Conservation (phyloP, 768 basidiomycete species). For the Multifurca ochricompacta region DNA sequence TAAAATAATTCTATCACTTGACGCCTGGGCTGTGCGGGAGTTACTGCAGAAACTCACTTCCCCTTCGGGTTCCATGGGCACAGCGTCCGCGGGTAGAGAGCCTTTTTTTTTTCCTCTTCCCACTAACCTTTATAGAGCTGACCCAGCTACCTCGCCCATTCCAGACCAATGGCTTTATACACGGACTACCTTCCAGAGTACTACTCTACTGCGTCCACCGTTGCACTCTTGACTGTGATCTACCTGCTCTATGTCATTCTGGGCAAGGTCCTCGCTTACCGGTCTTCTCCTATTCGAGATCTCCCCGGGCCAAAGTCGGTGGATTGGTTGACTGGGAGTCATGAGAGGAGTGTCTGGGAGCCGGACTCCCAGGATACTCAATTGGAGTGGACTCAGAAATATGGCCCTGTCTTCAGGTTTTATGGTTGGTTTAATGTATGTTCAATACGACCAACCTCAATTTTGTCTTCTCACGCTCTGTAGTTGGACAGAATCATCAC, state of each 20-base stretch:
- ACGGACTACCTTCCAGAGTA: neutral
- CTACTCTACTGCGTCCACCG: neutral
- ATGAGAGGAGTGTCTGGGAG: constrained; percentile 2
- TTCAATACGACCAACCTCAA: neutral
- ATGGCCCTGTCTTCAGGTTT: constrained; percentile 7
- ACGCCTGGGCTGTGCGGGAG: too few relatives aligned
- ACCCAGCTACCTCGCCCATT: too few relatives aligned
- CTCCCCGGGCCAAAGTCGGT: constrained; percentile 13
- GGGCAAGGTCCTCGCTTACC: neutral
- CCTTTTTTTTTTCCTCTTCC: neutral
- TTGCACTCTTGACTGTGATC: neutral
- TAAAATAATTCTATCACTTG: too few relatives aligned
- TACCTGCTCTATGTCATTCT: neutral
- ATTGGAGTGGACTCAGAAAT: constrained; percentile 6
- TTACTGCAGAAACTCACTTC: too few relatives aligned
- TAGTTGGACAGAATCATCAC: neutral
- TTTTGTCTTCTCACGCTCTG: neutral
- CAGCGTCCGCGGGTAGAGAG: too few relatives aligned
- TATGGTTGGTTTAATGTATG: constrained; percentile 12
- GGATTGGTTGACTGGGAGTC: constrained; percentile 12
- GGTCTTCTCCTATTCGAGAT: constrained; percentile 1
- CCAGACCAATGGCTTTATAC: neutral
- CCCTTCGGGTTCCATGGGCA: too few relatives aligned
- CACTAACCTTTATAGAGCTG: neutral
- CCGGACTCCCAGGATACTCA: constrained; percentile 2